These are phyloP conservation scores for Daldinia bambusicola DNA, from an alignment of 495 filamentous ascomycete genomes.

Conservation along the genomic window DNA sequence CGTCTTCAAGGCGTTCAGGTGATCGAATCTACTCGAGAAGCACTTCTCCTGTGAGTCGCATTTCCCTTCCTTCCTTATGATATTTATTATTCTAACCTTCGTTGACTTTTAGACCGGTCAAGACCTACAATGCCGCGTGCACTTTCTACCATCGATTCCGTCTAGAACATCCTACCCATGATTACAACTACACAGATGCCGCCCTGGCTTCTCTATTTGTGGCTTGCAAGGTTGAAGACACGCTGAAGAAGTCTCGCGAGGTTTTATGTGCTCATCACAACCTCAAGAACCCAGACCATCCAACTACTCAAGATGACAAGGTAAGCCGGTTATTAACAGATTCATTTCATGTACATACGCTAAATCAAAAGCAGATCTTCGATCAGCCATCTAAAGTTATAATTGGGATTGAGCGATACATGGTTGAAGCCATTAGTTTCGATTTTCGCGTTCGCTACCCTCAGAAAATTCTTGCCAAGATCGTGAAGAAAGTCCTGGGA, in stretches of 20 bases:
- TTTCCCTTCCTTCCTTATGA: neutral
- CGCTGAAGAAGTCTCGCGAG: slow-evolving; percentile 93
- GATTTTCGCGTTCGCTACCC: slow-evolving; percentile 94
- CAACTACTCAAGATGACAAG: slow-evolving; percentile 82
- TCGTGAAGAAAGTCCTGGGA: slow-evolving; percentile 65
- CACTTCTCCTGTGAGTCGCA: slow-evolving; percentile 32
- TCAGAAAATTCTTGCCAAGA: slow-evolving; percentile 82
- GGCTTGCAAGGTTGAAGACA: slow-evolving; percentile 97
- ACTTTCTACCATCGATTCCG: slow-evolving; percentile 92
- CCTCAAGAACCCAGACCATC: slow-evolving; percentile 77
- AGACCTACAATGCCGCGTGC: slow-evolving; percentile 84
- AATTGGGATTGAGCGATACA: slow-evolving; percentile 88
- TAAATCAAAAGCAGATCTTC: slow-evolving; percentile 68
- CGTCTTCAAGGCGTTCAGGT: slow-evolving; percentile 38
- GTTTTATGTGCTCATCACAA: slow-evolving; percentile 93
- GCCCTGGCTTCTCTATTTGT: slow-evolving; percentile 88
- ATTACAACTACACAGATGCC: slow-evolving; percentile 78
- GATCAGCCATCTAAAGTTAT: slow-evolving; percentile 78
- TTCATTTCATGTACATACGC: neutral
- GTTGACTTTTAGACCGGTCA: slow-evolving; percentile 67
- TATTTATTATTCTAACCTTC: slow-evolving; percentile 1
- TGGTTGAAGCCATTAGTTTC: slow-evolving; percentile 92
- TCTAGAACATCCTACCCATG: slow-evolving; percentile 75
- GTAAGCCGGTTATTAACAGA: slow-evolving; percentile 55
- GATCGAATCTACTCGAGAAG: slow-evolving; percentile 29